Evolutionary conservation across 2,329 filamentous ascomycete genomes (phyloP), one percentile per base, ranked within the genome.

Genomic region (Pezicula radicicola): DNA sequence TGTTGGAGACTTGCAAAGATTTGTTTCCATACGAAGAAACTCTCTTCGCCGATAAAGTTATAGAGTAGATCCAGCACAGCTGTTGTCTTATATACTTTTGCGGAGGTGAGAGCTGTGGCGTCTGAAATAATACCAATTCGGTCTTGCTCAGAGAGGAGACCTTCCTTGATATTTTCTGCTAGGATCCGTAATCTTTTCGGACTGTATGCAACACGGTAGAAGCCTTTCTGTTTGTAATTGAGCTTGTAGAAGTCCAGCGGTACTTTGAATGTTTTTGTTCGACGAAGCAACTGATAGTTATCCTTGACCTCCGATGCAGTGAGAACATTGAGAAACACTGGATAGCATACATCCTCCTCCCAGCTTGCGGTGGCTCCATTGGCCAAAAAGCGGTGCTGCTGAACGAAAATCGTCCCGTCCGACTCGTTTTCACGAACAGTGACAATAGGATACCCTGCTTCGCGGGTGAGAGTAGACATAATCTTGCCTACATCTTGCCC

Each of bases 401-500:
- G 94, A 59, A 97, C 77, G 55, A 87, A 86, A 63, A 97, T 92
- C 16, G 85, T 85, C 54, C 78, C 75, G 50, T 85, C 77, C 53
- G 88, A 83, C 69, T 93, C 89, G 0, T 88, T 89, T 25, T 25
- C 25, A 25, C 25, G 25, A 25, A 97, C 91, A 7, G 87, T 88
- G 42, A 97, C 81, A 36, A 97, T 92, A 1, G 93, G 93, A 73
- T 88, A 97, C 48, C 93, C 93, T 51, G 97, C 88, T 64, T 96
- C 88, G 79, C 96, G 97, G 47, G 93, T 97, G 93, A 93, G 97
- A 59, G 92, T 90, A 50, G 91, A 87, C 86, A 97, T 97, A 51
- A 97, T 88, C 55, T 89, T 82, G 63, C 91, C 84, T 13, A 97
- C 87, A 46, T 92, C 87, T 74, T 97, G 96, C 55, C 92, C 92